Evolutionary conservation across 768 basidiomycete species (phyloP).

Genomic region (Porpolomopsis calyptriformis): DNA sequence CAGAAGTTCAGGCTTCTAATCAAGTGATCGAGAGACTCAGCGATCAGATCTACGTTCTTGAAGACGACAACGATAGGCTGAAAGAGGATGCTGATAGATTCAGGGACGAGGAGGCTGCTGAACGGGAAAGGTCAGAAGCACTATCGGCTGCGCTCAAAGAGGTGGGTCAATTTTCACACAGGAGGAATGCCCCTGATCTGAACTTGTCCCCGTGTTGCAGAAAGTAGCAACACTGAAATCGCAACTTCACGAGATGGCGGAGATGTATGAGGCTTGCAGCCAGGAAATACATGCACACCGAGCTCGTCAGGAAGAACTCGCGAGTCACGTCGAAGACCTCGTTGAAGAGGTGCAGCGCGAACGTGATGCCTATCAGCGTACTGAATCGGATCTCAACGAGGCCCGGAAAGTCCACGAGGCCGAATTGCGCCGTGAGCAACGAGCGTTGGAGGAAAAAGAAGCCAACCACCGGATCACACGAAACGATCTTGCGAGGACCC

Average conservation of each 20-base stretch:
- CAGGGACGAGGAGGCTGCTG: constrained; percentile 65
- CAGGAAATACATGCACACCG: constrained; percentile 59
- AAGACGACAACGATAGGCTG: constrained; percentile 74
- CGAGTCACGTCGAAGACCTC: constrained; percentile 61
- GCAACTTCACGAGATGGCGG: constrained; percentile 55
- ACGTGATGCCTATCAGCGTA: constrained; percentile 42
- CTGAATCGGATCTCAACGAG: constrained; percentile 43
- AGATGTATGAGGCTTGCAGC: constrained; percentile 52
- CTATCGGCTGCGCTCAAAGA: constrained; percentile 72
- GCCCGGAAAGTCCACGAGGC: constrained; percentile 57
- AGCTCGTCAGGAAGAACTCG: constrained; percentile 67
- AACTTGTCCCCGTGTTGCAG: constrained; percentile 25
- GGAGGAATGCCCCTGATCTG: no score
- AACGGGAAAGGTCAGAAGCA: constrained; percentile 56
- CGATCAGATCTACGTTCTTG: constrained; percentile 71
- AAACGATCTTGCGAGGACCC: constrained; percentile 50
- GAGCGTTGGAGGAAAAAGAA: constrained; percentile 61
- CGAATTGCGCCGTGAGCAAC: constrained; percentile 46
- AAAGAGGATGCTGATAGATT: constrained; percentile 59
- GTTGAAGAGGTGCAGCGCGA: constrained; percentile 52
- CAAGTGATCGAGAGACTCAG: constrained; percentile 72
- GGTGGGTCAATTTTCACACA: constrained; percentile 32
- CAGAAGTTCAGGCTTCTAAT: constrained; percentile 62
- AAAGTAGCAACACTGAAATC: constrained; percentile 57
- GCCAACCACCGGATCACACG: constrained; percentile 53